Percentiles rank a stretch among this genome's conserved stretches.
phyloP scores from a whole-genome alignment of 345 rosid genomes.

The Eucalyptus regnans region DNA sequence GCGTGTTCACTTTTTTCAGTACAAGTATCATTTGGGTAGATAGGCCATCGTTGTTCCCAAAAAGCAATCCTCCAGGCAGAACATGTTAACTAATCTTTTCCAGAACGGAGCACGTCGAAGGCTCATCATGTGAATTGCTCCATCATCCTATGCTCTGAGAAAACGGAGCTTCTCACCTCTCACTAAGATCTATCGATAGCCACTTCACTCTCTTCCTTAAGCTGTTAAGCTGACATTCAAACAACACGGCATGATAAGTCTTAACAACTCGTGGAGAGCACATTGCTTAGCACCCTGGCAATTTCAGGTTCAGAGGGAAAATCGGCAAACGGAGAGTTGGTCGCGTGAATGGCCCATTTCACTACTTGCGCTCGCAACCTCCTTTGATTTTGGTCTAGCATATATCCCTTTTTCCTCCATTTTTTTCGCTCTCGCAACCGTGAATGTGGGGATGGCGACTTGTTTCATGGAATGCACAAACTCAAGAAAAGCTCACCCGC shows the following conservation, averaged over 20 bases:
- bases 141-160: neutral
- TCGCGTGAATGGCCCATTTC: neutral
- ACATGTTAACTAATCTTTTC: neutral
- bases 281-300: neutral
- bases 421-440: neutral
- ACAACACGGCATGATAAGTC: neutral
- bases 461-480: neutral
- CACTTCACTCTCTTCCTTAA: neutral
- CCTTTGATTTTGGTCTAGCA: neutral
- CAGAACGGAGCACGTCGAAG: neutral
- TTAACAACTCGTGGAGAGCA: neutral
- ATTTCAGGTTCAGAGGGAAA: neutral
- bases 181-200: neutral
- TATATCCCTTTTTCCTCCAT: neutral
- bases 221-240: neutral
- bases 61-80: neutral
- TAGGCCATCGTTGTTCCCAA: neutral
- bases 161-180: neutral
- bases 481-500: neutral
- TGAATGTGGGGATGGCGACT: neutral
- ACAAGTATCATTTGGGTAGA: neutral
- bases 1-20: neutral
- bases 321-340: neutral
- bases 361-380: neutral
- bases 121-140: neutral